Evolutionary conservation across 352 stramenopile species (phyloP), one percentile per base, ranked within the genome.

Genomic region (Phytophthora hibernalis): DNA sequence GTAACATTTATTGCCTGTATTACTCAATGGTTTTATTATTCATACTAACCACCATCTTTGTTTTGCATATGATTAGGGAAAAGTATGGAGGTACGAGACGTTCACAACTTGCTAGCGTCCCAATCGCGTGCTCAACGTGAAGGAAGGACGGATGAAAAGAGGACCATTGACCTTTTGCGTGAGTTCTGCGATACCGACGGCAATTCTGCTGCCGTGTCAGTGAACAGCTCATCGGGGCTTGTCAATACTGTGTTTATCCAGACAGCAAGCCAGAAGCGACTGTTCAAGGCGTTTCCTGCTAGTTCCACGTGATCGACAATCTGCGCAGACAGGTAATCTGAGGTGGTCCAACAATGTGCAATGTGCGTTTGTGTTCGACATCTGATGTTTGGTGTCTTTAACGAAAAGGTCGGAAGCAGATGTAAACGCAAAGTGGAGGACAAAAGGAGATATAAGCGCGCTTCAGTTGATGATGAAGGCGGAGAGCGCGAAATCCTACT

Each of bases 261-360:
- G 56, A 71, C 49, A 0, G 51, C 28, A 5, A 15, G 57, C 0
- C 35, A 61, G 9, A 61, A 60, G 15, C 7, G 50, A 5, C 37
- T 71, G 0, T 67, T 71, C 24, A 65, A 60, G 11, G 55, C 63
- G 1, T 71, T 71, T 16, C 50, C 35, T 57, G 51, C 30, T 37
- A 58, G 31, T 58, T 58, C 33, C 51, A 58, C 35, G 51, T 58
- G 33, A 58, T 58, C 18, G 38, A 58, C 21, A 35, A 33, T n/a
- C 38, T 58, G 20, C 33, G 38, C 20, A 47, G 22, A 8, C 37
- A 44, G 16, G 26, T 30, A 30, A n/a, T n/a, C n/a, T n/a, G n/a
- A n/a, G n/a, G n/a, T n/a, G n/a, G n/a, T n/a, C n/a, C n/a, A n/a
- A n/a, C n/a, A n/a, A n/a, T n/a, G n/a, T n/a, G n/a, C n/a, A n/a